These are phyloP conservation scores for Saposhnikovia divaricata DNA, from an alignment of 129 eudicot genomes.

Conservation along the genomic window DNA sequence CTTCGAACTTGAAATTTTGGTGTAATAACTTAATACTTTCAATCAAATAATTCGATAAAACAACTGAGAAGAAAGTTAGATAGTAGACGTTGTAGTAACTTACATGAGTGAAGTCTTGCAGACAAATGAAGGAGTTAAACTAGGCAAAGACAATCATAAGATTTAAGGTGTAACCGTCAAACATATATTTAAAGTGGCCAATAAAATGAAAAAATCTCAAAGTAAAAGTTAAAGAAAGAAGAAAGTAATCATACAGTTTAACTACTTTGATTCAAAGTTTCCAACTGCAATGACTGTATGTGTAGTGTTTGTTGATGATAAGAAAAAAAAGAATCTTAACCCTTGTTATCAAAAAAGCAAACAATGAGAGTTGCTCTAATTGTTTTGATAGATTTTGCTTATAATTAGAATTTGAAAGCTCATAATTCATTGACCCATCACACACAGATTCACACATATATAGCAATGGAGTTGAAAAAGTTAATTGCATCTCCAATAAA, in stretches of 20 bases:
- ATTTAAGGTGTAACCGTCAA: not conserved
- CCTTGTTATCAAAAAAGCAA: not conserved
- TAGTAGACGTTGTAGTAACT: no score
- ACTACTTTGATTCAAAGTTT: slow-evolving; percentile 4
- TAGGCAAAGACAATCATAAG: not conserved
- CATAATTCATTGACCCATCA: no score
- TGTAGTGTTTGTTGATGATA: not conserved
- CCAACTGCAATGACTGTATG: not conserved
- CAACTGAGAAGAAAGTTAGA: no score
- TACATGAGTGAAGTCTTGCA: not conserved
- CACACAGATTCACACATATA: not conserved
- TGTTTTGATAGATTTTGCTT: no score
- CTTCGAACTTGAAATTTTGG: no score
- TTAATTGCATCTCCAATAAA: no score
- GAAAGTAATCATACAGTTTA: not conserved
- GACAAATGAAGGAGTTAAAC: not conserved
- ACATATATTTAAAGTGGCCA: not conserved
- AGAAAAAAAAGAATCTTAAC: not conserved
- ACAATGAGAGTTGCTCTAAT: not conserved
- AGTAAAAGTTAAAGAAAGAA: not conserved
- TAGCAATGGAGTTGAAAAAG: not conserved
- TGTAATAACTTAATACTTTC: no score
- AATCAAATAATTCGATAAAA: no score
- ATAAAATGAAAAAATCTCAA: not conserved
- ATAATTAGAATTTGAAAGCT: no score